Base-by-base conservation (phyloP, 257 asterid genomes). In the Rhazya stricta region DNA sequence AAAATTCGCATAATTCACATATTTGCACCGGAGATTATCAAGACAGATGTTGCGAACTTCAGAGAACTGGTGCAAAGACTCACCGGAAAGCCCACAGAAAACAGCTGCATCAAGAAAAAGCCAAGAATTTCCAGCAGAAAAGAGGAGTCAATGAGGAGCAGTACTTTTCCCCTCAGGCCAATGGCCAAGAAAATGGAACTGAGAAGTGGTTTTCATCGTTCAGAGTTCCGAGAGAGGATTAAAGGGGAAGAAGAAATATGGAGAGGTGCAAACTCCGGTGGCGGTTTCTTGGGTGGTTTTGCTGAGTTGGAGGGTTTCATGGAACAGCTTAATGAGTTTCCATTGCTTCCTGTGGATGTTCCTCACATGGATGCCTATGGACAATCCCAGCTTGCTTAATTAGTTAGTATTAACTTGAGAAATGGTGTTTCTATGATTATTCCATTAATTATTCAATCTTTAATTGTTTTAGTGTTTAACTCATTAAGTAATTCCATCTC, bases 11-110 rank as follows among this genome's bases (percentile, higher is more conserved):
- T 94, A 75, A 94, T 94, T 75, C 98, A 94, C 92, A 88, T 94
- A 72, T 90, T 88, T 69, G 94, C 98, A 39, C 98, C 98, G 0
- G 95, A 91, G 85, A 90, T 94, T 71, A 93, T 93, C 86, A 89
- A 87, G 75, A 93, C 95, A 0, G 97, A 91, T 36, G 94, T 81
- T 1, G 89, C 81, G 0, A 89, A 89, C 78, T 93, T 93, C 70
- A 78, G 96, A 9, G 97, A 93, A 75, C 82, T 89, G 37, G 98
- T 94, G 39, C 98, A 94, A 27, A 80, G 91, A 23, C 97, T 94
- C 83, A 94, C 98, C 0, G 98, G 98, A 2, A 94, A 91, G 86
- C 96, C 98, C 0, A 57, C 82, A 9, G 88, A 78, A 8, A 61
- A 7, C 51, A 42, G 16, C 63, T 8, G 42, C 72, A 34, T 23